A percentile compares a stretch with the other conserved stretches of the same genome.
Conservation (phyloP, 345 rosid species). For the Hibiscus tridactylites region DNA sequence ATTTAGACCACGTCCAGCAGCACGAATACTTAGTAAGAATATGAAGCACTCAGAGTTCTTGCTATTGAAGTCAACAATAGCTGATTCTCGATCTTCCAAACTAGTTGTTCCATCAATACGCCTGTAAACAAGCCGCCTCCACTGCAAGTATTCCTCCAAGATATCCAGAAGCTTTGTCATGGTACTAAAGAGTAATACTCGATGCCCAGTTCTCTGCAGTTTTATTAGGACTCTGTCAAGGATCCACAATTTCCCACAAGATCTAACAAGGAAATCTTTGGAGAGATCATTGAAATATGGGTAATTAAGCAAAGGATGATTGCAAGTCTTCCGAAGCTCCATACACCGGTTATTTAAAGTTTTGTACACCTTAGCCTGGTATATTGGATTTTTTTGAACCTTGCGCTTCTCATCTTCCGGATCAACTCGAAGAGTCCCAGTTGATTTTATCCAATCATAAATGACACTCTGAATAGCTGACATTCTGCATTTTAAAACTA, state of each 20-base stretch:
- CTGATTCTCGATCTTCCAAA: conserved; percentile 98
- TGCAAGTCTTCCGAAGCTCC: conserved; percentile 97
- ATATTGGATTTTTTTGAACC: conserved; percentile 68
- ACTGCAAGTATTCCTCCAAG: conserved; percentile 92
- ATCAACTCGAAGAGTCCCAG: conserved; percentile 94
- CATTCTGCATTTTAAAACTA: conserved; percentile 94
- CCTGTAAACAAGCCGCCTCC: conserved; percentile 84
- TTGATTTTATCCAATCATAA: conserved; percentile 98
- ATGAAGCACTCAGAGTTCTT: conserved; percentile 82
- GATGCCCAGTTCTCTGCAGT: conserved; percentile 90
- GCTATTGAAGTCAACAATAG: conserved; percentile 92
- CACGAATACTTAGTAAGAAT: conserved; percentile 95
- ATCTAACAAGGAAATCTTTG: conserved; percentile 85
- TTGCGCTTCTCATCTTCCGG: conserved; percentile 86
- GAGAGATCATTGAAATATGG: conserved; percentile 86
- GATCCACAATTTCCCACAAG: conserved; percentile 98
- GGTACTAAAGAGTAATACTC: conserved; percentile 96
- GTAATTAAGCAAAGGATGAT: conserved; percentile 95
- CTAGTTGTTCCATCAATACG: conserved; percentile 99
- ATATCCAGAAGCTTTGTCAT: conserved; percentile 99
- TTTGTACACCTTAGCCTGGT: conserved; percentile 68
- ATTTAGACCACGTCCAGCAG: conserved; percentile 99
- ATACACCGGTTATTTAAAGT: conserved; percentile 93
- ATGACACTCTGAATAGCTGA: conserved; percentile 93
- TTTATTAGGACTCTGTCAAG: conserved; percentile 89